Percentiles rank a stretch among this genome's conserved stretches.
These are phyloP conservation scores for Ganoderma multipileum DNA, from an alignment of 1,284 basidiomycete species.

Conservation along the genomic window DNA sequence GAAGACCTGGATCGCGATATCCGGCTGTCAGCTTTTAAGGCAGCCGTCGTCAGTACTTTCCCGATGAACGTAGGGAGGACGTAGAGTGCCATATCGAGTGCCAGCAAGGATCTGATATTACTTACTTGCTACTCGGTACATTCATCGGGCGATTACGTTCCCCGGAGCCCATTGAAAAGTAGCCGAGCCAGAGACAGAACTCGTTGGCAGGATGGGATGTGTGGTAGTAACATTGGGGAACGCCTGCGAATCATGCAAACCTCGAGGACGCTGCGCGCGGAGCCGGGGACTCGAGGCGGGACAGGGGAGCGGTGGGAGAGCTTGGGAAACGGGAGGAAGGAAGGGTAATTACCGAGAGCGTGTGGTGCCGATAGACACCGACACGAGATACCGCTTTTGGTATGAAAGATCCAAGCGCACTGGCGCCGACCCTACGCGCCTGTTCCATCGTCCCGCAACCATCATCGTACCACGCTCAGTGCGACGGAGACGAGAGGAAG, in stretches of 20 bases:
- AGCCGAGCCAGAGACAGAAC: no score
- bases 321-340: constrained; percentile 15
- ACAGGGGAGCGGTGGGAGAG: background rate
- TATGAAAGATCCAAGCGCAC: constrained; percentile 22
- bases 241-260: background rate
- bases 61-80: background rate
- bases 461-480: constrained; percentile 5
- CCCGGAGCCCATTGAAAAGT: background rate
- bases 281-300: background rate
- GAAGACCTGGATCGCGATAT: background rate
- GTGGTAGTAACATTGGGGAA: background rate
- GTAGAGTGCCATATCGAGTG: background rate
- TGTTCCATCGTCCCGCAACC: constrained; percentile 14
- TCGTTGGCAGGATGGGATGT: background rate
- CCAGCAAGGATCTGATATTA: background rate
- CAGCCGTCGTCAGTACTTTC: background rate
- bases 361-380: constrained; percentile 17
- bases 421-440: constrained; percentile 10
- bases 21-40: background rate
- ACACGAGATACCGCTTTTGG: background rate
- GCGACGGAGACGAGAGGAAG: constrained; percentile 3
- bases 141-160: constrained; percentile 11
- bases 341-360: constrained; percentile 25
- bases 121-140: background rate
- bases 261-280: background rate